Evolutionary conservation across 2,329 filamentous ascomycete species (phyloP).

Genomic region (Rhexocercosporidium sp.): DNA sequence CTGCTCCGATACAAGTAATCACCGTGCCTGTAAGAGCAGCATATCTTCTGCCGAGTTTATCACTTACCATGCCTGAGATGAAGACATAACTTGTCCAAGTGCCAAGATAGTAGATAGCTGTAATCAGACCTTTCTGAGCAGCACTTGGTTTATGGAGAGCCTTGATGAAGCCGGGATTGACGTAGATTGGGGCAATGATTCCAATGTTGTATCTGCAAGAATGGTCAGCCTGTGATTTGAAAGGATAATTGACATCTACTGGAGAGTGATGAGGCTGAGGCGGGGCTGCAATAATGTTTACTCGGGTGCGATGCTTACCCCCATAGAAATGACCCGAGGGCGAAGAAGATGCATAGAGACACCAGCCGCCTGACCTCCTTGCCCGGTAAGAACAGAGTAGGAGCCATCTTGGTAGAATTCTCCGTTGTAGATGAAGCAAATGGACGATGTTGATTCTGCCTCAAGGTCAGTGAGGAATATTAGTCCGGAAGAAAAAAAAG

Average conservation of each 20-base stretch:
- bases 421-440: too few relatives aligned
- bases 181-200: conserved; percentile 60
- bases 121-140: conserved; percentile 56
- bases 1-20: conserved; percentile 54
- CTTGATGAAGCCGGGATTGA: conserved; percentile 58
- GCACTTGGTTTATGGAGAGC: conserved; percentile 52
- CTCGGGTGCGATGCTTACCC: conserved; percentile 48
- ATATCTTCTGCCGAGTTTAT: conserved; percentile 56
- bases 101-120: conserved; percentile 62
- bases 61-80: conserved; percentile 56
- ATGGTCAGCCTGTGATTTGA: conserved; percentile 10
- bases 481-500: neutral
- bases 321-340: conserved; percentile 61
- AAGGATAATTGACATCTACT: neutral
- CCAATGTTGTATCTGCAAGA: conserved; percentile 60
- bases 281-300: conserved; percentile 4
- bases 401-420: neutral
- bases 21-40: conserved; percentile 55
- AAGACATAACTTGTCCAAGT: conserved; percentile 61
- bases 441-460: neutral
- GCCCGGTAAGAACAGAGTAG: conserved; percentile 2
- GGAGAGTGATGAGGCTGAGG: neutral
- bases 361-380: conserved; percentile 16
- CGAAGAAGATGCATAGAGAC: conserved; percentile 48
- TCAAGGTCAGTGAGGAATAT: neutral